phyloP scores from a whole-genome alignment of 768 basidiomycete genomes.

The Imleria badia region DNA sequence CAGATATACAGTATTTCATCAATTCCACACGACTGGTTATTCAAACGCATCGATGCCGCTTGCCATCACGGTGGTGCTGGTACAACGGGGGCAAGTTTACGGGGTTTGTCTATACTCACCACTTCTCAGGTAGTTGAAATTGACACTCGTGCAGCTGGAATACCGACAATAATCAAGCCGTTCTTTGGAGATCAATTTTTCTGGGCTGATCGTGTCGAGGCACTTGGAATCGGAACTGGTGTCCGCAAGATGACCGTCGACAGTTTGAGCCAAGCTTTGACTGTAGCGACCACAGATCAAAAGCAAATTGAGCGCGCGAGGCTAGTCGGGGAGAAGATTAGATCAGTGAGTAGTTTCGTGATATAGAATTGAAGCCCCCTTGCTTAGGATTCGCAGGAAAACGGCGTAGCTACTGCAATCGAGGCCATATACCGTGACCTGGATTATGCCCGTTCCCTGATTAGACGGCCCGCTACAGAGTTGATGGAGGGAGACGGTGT shows the following conservation, averaged over 20 bases:
- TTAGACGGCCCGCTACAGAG: slow-evolving; percentile 54
- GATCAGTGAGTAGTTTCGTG: slow-evolving; percentile 50
- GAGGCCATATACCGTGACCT: slow-evolving; percentile 96
- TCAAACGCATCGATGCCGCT: slow-evolving; percentile 90
- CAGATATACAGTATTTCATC: slow-evolving; percentile 84
- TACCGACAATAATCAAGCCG: slow-evolving; percentile 93
- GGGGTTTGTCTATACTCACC: slow-evolving; percentile 54
- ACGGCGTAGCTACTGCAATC: slow-evolving; percentile 90
- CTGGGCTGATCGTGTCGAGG: slow-evolving; percentile 98
- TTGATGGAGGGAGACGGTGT: slow-evolving; percentile 8
- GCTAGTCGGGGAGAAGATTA: slow-evolving; percentile 82
- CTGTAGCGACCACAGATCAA: slow-evolving; percentile 78
- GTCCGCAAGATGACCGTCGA: slow-evolving; percentile 87
- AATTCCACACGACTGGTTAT: slow-evolving; percentile 95
- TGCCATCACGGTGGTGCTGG: slow-evolving; percentile 99
- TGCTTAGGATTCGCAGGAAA: slow-evolving; percentile 59
- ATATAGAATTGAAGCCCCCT: neutral
- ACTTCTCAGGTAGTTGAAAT: neutral
- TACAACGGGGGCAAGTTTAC: slow-evolving; percentile 90
- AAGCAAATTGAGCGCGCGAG: slow-evolving; percentile 89
- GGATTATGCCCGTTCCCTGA: slow-evolving; percentile 87
- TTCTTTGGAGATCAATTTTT: slow-evolving; percentile 99
- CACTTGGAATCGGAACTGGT: slow-evolving; percentile 85
- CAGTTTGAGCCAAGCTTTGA: slow-evolving; percentile 73
- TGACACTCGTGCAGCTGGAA: slow-evolving; percentile 57